phyloP scores from a whole-genome alignment of 2,329 filamentous ascomycete genomes.

The Pseudocercospora pini-densiflorae region DNA sequence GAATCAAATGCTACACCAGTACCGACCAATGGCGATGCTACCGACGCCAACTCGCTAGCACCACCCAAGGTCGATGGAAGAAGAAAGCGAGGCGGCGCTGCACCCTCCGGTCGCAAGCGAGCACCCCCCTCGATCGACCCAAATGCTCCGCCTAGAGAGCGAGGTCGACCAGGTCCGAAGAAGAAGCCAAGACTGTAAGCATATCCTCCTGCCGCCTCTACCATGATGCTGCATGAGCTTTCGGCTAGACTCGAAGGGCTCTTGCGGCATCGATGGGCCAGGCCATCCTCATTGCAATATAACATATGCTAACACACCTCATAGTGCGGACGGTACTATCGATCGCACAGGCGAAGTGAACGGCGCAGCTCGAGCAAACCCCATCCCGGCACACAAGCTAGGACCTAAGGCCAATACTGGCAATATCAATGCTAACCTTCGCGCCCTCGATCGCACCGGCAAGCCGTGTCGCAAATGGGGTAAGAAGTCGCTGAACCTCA shows the following conservation, averaged over 20 bases:
- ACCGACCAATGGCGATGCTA: slow-evolving; percentile 39
- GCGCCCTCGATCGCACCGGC: slow-evolving; percentile 89
- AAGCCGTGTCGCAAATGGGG: slow-evolving; percentile 92
- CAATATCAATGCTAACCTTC: slow-evolving; percentile 94
- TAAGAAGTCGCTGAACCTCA: slow-evolving; percentile 79
- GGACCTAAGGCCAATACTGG: slow-evolving; percentile 96
- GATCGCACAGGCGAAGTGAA: slow-evolving; percentile 43
- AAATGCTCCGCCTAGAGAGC: slow-evolving; percentile 37
- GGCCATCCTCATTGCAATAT: no score
- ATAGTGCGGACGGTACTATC: slow-evolving; percentile 56
- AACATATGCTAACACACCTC: slow-evolving; percentile 32
- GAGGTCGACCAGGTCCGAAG: slow-evolving; percentile 90
- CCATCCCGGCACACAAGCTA: slow-evolving; percentile 71
- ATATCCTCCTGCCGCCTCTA: background rate
- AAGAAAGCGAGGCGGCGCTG: slow-evolving; percentile 69
- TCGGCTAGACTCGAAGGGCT: background rate
- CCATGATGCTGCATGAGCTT: background rate
- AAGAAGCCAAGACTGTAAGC: slow-evolving; percentile 95
- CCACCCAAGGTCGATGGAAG: slow-evolving; percentile 52
- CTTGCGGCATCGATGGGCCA: background rate
- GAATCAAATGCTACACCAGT: slow-evolving; percentile 49
- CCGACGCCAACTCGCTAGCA: slow-evolving; percentile 46
- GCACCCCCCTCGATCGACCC: slow-evolving; percentile 54
- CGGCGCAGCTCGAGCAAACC: slow-evolving; percentile 18
- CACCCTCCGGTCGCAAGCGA: slow-evolving; percentile 36